Conservation (phyloP, 2,329 filamentous ascomycete species). For the Hypoxylon sp. region DNA sequence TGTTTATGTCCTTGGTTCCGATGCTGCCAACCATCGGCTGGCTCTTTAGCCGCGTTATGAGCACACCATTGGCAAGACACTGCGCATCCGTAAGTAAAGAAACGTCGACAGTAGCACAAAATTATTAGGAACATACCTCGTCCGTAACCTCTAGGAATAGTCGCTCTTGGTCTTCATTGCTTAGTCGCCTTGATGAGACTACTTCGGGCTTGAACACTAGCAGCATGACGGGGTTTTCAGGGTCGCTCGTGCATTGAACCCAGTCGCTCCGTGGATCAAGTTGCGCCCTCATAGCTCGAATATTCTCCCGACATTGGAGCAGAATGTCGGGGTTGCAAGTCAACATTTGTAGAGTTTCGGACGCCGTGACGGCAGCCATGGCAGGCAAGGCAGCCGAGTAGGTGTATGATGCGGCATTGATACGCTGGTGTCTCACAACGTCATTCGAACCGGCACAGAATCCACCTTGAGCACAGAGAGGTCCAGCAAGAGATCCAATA, state of each 20-base stretch:
- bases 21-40: constrained; percentile 76
- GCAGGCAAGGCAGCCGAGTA: constrained; percentile 96
- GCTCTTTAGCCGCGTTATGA: constrained; percentile 89
- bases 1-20: constrained; percentile 76
- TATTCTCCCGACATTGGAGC: constrained; percentile 84
- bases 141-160: constrained; percentile 94
- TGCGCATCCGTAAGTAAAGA: constrained; percentile 56
- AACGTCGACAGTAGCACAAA: neutral
- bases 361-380: constrained; percentile 94
- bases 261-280: constrained; percentile 95
- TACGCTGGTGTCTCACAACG: constrained; percentile 95
- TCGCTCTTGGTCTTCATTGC: constrained; percentile 82
- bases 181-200: constrained; percentile 77
- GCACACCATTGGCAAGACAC: constrained; percentile 87
- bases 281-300: constrained; percentile 86
- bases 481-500: constrained; percentile 89
- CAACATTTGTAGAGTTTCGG: constrained; percentile 87
- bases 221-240: constrained; percentile 90
- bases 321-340: constrained; percentile 90
- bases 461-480: constrained; percentile 91
- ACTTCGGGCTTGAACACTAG: constrained; percentile 88
- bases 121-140: constrained; percentile 75
- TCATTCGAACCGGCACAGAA: constrained; percentile 95
- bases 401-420: constrained; percentile 92
- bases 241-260: constrained; percentile 84